Base-by-base conservation (phyloP, 169 alveolate species). In the Plasmodium knowlesi region DNA sequence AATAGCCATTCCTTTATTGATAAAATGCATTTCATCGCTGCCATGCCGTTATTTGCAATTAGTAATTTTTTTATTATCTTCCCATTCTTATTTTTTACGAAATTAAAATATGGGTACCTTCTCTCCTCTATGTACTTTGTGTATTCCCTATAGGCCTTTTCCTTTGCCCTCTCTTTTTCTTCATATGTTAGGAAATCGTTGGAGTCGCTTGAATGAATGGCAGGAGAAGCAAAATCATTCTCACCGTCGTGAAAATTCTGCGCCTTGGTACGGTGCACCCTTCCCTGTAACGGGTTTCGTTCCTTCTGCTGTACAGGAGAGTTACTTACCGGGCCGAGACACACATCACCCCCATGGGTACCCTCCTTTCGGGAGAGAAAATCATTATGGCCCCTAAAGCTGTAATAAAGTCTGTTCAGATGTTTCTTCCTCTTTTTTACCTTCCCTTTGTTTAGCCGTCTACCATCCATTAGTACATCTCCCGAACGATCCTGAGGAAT, bases 1-100 rank as follows among this genome's bases (percentile, higher is more conserved):
- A 93, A 95, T 79, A 95, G 92, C 96, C 96, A 95, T 50, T 95
- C 96, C 74, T 95, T 95, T 93, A 95, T 83, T 3, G 96, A 95
- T 32, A 94, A 50, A 16, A 95, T 95, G 57, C 96, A 95, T 73
- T 95, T 95, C 67, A 92, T 70, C n/a, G 96, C 96, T 53, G 96
- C 96, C 94, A 93, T 94, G 2, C 96, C 96, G 74, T 93, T 95
- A 61, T 94, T 95, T 14, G 96, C 96, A 67, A 95, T 95, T 85
- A 95, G 80, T 8, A 95, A 90, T 43, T 84, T 95, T 71, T 92
- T 92, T 78, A 95, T 92, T 46, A 89, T 89, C 82, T 81, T 78
- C 2, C 82, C 94, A 81, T 89, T 89, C 43, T 57, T 89, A 0
- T 41, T 74, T 53, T 79, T 92, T 85, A 43, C 73, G 50, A 79